phyloP scores from a whole-genome alignment of 2,329 filamentous ascomycete genomes.

The Aspergillus fumigatiaffinis region DNA sequence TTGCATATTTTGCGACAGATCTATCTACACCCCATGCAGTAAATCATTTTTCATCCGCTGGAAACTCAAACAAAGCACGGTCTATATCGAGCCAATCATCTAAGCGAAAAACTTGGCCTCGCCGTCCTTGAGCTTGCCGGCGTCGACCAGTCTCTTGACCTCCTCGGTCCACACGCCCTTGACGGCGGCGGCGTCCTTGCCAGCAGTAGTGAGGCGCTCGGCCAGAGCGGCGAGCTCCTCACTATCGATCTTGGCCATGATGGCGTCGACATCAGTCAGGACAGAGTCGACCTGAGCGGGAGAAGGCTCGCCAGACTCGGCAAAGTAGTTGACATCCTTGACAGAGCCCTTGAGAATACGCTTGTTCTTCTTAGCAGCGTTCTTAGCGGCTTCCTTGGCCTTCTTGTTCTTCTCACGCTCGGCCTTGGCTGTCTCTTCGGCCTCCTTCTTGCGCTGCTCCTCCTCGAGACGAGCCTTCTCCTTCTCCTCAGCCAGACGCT shows the following conservation, averaged over 20 bases:
- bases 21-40: not conserved
- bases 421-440: constrained; percentile 80
- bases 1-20: not conserved
- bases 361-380: constrained; percentile 99
- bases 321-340: constrained; percentile 98
- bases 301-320: constrained; percentile 63
- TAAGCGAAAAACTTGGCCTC: constrained; percentile 62
- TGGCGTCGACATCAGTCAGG: constrained; percentile 76
- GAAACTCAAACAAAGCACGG: not conserved
- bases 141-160: constrained; percentile 70
- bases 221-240: constrained; percentile 87
- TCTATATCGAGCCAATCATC: constrained; percentile 1
- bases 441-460: constrained; percentile 72
- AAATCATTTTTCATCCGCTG: not conserved
- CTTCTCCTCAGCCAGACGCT: constrained; percentile 80
- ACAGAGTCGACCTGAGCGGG: constrained; percentile 76
- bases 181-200: constrained; percentile 78
- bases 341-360: constrained; percentile 88
- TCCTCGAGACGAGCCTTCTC: constrained; percentile 79
- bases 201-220: constrained; percentile 68
- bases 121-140: constrained; percentile 80
- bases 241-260: constrained; percentile 83
- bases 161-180: constrained; percentile 78
- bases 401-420: constrained; percentile 86
- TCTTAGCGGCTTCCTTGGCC: constrained; percentile 97